A percentile compares a stretch with the other conserved stretches of the same genome.
phyloP scores from a whole-genome alignment of 2,329 filamentous ascomycete species.

The Aureobasidium leucospermi region DNA sequence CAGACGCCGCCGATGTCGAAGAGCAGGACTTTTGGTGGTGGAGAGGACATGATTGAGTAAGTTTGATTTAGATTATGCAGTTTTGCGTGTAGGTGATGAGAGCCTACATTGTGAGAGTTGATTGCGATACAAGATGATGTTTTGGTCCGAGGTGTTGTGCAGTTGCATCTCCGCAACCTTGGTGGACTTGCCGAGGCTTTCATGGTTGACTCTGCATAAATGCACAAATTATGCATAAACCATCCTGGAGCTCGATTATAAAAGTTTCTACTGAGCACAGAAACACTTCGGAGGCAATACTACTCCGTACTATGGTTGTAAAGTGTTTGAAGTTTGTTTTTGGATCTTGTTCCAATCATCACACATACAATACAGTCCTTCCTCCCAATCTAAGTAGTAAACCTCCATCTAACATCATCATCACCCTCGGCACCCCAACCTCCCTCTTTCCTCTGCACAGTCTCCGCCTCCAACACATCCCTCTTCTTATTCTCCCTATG shows the following conservation, averaged over 20 bases:
- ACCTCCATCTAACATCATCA: conserved; percentile 59
- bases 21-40: conserved; percentile 63
- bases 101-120: not conserved
- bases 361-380: too few relatives aligned
- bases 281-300: too few relatives aligned
- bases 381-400: conserved; percentile 26
- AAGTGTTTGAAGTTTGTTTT: not conserved
- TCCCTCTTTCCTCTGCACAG: conserved; percentile 26
- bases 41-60: not conserved
- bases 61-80: not conserved
- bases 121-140: not conserved
- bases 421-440: conserved; percentile 53
- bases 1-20: conserved; percentile 97
- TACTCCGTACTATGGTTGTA: too few relatives aligned
- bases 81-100: not conserved
- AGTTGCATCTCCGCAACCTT: conserved; percentile 7
- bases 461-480: conserved; percentile 36
- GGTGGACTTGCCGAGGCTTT: conserved; percentile 7
- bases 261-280: too few relatives aligned
- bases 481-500: conserved; percentile 52
- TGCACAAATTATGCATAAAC: too few relatives aligned
- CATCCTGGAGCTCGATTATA: too few relatives aligned
- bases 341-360: too few relatives aligned
- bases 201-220: too few relatives aligned
- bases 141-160: not conserved